Evolutionary conservation across 441 rosid genomes (phyloP).

Genomic region (Erysimum pusillum): DNA sequence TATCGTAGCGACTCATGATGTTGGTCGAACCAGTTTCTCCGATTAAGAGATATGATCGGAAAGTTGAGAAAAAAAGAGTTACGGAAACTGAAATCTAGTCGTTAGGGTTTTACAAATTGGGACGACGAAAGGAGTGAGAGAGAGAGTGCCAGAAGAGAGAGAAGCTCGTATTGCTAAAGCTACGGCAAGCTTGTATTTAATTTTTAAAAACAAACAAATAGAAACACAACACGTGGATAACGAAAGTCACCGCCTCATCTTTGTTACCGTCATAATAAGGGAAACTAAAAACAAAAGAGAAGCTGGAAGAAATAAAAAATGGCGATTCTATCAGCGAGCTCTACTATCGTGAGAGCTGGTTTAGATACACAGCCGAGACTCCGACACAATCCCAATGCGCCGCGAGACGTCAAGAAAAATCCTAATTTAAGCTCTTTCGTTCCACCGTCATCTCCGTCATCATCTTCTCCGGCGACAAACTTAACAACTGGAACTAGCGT

Average conservation of each 20-base stretch:
- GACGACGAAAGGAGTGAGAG: constrained; percentile 3
- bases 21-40: constrained; percentile 23
- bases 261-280: not conserved
- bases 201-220: constrained; percentile 10
- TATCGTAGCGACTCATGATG: constrained; percentile 89
- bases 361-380: constrained; percentile 44
- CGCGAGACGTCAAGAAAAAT: constrained; percentile 20
- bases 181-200: not conserved
- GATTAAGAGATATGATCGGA: constrained; percentile 22
- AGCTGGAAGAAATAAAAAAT: constrained; percentile 1
- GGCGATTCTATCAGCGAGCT: constrained; percentile 46
- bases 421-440: constrained; percentile 28
- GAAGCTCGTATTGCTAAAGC: constrained; percentile 32
- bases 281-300: not conserved
- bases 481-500: not conserved
- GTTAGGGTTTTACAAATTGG: constrained; percentile 51
- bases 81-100: constrained; percentile 28
- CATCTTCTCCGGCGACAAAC: constrained; percentile 21
- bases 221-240: constrained; percentile 20
- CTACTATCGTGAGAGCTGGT: constrained; percentile 43
- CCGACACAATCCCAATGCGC: constrained; percentile 41
- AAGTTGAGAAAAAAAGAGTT: not conserved
- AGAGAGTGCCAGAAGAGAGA: not conserved
- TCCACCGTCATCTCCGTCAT: constrained; percentile 27
- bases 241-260: constrained; percentile 31